These are phyloP conservation scores for Saturnispora saitoi DNA, from an alignment of 805 yeast genomes.

Conservation along the genomic window DNA sequence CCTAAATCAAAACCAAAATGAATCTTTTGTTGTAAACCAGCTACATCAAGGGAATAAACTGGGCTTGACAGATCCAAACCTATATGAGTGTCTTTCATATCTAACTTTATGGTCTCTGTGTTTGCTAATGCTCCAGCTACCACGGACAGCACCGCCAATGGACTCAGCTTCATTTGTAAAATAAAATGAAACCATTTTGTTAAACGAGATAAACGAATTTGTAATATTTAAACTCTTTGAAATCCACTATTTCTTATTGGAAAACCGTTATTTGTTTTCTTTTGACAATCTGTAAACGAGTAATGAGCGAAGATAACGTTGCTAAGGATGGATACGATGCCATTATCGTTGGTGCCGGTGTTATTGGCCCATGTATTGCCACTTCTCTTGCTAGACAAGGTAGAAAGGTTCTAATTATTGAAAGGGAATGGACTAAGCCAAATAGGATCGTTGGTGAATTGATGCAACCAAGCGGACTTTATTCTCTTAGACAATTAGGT, in stretches of 20 bases:
- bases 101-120: background rate
- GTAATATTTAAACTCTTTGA: background rate
- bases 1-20: background rate
- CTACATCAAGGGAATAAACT: background rate
- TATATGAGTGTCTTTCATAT: background rate
- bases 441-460: constrained; percentile 96
- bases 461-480: constrained; percentile 94
- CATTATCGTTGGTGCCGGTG: constrained; percentile 97
- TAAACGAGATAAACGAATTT: constrained; percentile 6
- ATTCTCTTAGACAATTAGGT: constrained; percentile 74
- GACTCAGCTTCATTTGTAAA: background rate
- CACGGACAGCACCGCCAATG: background rate
- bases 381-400: constrained; percentile 88
- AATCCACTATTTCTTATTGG: background rate
- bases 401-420: constrained; percentile 66
- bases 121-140: background rate
- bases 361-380: constrained; percentile 90
- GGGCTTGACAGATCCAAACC: background rate
- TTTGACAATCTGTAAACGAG: background rate
- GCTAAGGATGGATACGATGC: constrained; percentile 49
- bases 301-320: background rate
- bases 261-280: background rate
- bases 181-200: constrained; percentile 1
- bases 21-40: background rate
- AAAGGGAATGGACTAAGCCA: constrained; percentile 86